Conservation (phyloP, 2,329 filamentous ascomycete genomes). For the Colletotrichum kahawae region DNA sequence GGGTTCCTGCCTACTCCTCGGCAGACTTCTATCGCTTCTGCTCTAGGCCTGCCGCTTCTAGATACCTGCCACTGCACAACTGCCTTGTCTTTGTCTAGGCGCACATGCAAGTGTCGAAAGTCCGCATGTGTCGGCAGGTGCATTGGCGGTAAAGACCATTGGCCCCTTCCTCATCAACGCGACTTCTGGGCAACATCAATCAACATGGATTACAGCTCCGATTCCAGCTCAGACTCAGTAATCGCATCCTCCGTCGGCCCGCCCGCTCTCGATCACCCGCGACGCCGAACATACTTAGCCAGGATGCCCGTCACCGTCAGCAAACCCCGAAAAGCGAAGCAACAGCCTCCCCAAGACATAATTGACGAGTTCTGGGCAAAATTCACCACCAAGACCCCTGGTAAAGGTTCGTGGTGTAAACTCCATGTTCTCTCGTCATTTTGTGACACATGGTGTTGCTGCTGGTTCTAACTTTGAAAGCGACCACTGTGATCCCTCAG, state of each 20-base stretch:
- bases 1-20: background rate
- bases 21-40: background rate
- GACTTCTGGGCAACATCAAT: background rate
- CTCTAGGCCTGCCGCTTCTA: background rate
- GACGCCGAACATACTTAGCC: background rate
- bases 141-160: background rate
- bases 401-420: conserved; percentile 60
- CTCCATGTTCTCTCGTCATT: background rate
- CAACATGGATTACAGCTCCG: background rate
- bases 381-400: conserved; percentile 73
- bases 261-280: background rate
- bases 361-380: conserved; percentile 77
- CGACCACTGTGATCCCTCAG: conserved; percentile 72
- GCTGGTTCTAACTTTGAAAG: conserved; percentile 36
- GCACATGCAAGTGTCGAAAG: background rate
- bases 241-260: background rate
- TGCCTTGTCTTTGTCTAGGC: background rate
- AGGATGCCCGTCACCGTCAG: conserved; percentile 7
- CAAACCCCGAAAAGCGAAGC: conserved; percentile 37
- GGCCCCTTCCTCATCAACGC: background rate
- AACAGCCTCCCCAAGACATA: conserved; percentile 68
- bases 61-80: background rate
- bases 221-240: background rate
- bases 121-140: background rate
- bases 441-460: background rate